phyloP scores from a whole-genome alignment of 2,329 filamentous ascomycete genomes.

The Alternaria brassicicola region DNA sequence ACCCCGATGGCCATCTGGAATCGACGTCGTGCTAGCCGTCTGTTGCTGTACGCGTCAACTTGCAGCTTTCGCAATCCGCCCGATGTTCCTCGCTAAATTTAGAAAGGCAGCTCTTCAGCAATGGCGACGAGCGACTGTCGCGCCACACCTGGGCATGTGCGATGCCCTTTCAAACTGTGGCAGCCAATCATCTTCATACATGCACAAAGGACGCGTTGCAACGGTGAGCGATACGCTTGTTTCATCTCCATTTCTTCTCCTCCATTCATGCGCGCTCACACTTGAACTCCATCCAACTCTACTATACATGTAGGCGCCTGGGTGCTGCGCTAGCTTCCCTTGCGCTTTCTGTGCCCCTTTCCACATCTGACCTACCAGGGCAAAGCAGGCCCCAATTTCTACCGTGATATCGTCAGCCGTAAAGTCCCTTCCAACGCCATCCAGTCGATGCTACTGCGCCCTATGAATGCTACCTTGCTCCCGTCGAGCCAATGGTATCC shows the following conservation, averaged over 20 bases:
- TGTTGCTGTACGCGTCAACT: slow-evolving; percentile 17
- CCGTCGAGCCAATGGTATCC: slow-evolving; percentile 31
- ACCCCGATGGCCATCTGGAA: slow-evolving; percentile 18
- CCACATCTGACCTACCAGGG: slow-evolving; percentile 23
- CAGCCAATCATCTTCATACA: slow-evolving; percentile 29
- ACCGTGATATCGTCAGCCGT: slow-evolving; percentile 37
- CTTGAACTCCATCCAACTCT: slow-evolving; percentile 30
- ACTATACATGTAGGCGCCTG: slow-evolving; percentile 38
- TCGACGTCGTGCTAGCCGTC: slow-evolving; percentile 19
- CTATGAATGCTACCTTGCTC: slow-evolving; percentile 31
- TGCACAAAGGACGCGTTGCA: slow-evolving; percentile 19
- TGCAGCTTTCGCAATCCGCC: slow-evolving; percentile 18
- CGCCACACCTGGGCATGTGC: slow-evolving; percentile 5
- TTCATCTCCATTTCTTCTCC: slow-evolving; percentile 31
- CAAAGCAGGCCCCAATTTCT: slow-evolving; percentile 3
- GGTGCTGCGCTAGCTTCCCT: slow-evolving; percentile 47
- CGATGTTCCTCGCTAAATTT: slow-evolving; percentile 26
- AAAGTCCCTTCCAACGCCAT: slow-evolving; percentile 34
- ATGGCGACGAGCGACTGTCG: slow-evolving; percentile 8
- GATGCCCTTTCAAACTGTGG: slow-evolving; percentile 1
- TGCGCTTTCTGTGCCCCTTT: slow-evolving; percentile 19
- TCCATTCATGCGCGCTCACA: slow-evolving; percentile 20
- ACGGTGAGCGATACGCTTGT: slow-evolving; percentile 35
- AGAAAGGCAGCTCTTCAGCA: slow-evolving; percentile 18
- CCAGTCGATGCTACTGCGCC: slow-evolving; percentile 32